Base-by-base conservation (phyloP, 148 eudicot genomes). In the Salicornia ramosissima region DNA sequence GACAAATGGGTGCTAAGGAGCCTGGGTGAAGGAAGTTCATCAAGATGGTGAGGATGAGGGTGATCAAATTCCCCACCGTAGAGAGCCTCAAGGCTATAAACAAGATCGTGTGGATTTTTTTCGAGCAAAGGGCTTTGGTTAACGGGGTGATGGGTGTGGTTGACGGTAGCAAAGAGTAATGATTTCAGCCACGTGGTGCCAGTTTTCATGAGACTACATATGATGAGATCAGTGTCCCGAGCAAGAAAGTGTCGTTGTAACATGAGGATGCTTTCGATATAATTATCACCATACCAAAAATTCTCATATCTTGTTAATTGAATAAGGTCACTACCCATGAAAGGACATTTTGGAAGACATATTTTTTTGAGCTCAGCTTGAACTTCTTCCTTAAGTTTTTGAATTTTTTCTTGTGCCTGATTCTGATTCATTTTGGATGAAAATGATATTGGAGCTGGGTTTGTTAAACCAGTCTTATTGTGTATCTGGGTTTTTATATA, bases 21-120 rank as follows among this genome's bases (percentile, higher is more conserved):
- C n/a, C 71, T 67, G 0, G 77, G 77, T 1, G 71, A 67, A 36
- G 57, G 50, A 4, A 74, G 71, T 11, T 74, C 29, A 18, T 57
- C 8, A 46, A 74, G 67, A 34, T 74, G 40, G 49, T 58, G 66
- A 1, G 66, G 59, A 3, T 59, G 49, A 2, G 71, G 77, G 30
- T 52, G 18, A 5, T 21, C 10, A 52, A 52, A n/a, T 9, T 10
- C 25, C 1, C 28, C 28, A 52, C 28, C 28, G 16, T 52, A 58
- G 21, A 29, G n/a, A 58, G 39, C 21, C 63, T 58, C 63, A 22
- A 52, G 56, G 56, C 13, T n/a, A 52, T 52, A 28, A 52, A 52
- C 28, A 7, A 52, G 56, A 7, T 52, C 56, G 2, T 52, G 56
- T 52, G 56, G 56, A 52, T 52, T n/a, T n/a, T n/a, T 8, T 52